phyloP scores from a whole-genome alignment of 1,284 basidiomycete species.

The Microbotryum silenes-acaulis region DNA sequence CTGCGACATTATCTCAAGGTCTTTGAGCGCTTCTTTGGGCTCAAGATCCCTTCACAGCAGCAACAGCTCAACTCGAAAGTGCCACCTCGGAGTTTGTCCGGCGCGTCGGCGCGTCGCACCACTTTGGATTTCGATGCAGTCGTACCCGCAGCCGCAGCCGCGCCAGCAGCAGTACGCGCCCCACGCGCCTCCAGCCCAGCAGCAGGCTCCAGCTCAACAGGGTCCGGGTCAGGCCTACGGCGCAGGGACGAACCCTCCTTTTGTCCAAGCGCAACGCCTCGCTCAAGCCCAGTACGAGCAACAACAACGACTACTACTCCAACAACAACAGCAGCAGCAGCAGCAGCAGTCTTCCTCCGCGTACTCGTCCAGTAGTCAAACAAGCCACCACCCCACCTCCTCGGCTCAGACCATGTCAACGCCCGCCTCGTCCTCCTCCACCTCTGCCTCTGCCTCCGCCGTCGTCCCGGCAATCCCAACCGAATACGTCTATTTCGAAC shows the following conservation, averaged over 20 bases:
- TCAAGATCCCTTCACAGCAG: too few relatives aligned
- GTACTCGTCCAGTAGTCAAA: not conserved
- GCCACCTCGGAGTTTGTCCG: too few relatives aligned
- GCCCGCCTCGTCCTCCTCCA: constrained; percentile 2
- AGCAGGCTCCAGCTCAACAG: constrained; percentile 5
- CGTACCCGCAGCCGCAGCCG: not conserved
- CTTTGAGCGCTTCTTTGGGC: too few relatives aligned
- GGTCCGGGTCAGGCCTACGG: constrained; percentile 11
- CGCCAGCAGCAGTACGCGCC: not conserved
- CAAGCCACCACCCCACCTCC: constrained; percentile 7
- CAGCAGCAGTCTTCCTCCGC: constrained; percentile 10
- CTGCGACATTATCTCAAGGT: too few relatives aligned
- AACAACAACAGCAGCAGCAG: constrained; percentile 6
- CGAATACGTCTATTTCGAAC: constrained; percentile 93
- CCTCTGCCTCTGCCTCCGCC: not conserved
- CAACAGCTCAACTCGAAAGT: too few relatives aligned
- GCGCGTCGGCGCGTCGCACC: too few relatives aligned
- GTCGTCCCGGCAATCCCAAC: constrained; percentile 38
- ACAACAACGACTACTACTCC: constrained; percentile 5
- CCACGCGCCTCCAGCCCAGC: too few relatives aligned
- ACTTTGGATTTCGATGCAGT: too few relatives aligned
- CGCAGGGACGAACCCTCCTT: constrained; percentile 17
- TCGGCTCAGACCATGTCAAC: constrained; percentile 3
- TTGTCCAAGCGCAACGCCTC: constrained; percentile 20
- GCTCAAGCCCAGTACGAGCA: constrained; percentile 9